Conservation (phyloP, 2,329 filamentous ascomycete genomes). For the Diaporthe sp. region DNA sequence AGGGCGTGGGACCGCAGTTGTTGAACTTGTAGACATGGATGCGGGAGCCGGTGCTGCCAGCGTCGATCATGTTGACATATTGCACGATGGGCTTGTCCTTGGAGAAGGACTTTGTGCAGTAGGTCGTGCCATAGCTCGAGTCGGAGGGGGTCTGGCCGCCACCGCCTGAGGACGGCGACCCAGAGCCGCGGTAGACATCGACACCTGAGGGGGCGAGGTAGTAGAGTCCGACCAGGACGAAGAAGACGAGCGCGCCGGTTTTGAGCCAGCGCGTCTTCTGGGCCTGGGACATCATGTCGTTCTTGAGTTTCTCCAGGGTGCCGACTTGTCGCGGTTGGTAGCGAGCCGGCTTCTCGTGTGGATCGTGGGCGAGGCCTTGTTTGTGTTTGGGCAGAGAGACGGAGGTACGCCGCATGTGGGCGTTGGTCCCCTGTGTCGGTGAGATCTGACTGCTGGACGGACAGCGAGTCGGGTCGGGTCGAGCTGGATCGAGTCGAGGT, state of each 20-base stretch:
- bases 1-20: conserved; percentile 95
- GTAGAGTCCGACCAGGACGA: conserved; percentile 73
- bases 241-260: conserved; percentile 73
- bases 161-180: conserved; percentile 42
- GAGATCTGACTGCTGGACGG: conserved; percentile 21
- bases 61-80: conserved; percentile 99
- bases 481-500: background rate
- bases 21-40: conserved; percentile 99
- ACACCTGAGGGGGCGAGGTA: conserved; percentile 73
- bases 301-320: conserved; percentile 69
- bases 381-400: conserved; percentile 70
- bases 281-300: conserved; percentile 73
- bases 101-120: conserved; percentile 87
- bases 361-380: conserved; percentile 68
- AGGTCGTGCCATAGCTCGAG: conserved; percentile 75
- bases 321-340: conserved; percentile 65
- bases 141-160: conserved; percentile 71
- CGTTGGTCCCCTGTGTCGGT: conserved; percentile 33
- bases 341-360: conserved; percentile 75
- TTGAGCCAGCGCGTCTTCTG: conserved; percentile 77
- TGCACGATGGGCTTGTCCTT: conserved; percentile 94
- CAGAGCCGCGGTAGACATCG: conserved; percentile 61
- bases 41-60: conserved; percentile 95
- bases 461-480: conserved; percentile 10
- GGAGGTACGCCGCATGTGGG: conserved; percentile 74